Evolutionary conservation across 225 moss, liverwort and hornwort species (phyloP), one percentile per base, ranked within the genome.

Genomic region (Polytrichum commune): DNA sequence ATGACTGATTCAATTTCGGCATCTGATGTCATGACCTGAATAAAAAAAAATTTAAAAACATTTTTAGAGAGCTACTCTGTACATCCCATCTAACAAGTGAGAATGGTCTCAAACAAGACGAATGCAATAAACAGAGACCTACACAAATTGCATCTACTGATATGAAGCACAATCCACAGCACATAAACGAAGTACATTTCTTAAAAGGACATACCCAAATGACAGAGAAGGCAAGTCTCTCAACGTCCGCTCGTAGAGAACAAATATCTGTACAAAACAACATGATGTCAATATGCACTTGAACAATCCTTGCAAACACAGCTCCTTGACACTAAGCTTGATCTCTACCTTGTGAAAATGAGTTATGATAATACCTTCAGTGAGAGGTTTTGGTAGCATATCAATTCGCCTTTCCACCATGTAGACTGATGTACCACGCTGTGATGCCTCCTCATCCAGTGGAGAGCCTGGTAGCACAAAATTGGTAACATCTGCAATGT

Each of bases 401-500:
- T 98, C 94, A 79, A 98, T 98, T 69, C 98, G 95, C 33, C 98
- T 88, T 83, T 98, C 98, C 68, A 98, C 98, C 82, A 98, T 79
- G 77, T 98, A 98, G 9, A 95, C 94, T 19, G 98, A 98, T 73
- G 98, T 98, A 79, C 98, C 98, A 76, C 98, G 86, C 58, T 90
- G 84, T 79, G 95, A 91, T 66, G 95, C 98, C 79, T 98, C 98
- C 68, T 93, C 90, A 62, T 98, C 95, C 46, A 98, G 74, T 66
- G 98, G 83, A 65, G 93, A 91, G 73, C 90, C 87, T 67, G 98
- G 98, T 55, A 80, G 85, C 71, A 98, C 95, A 81, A 98, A 98
- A 79, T 93, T 98, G 66, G 98, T 98, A n/a, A 98, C 98, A 73
- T 98, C 98, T 72, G 98, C 98, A 78, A 98, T 98, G 68, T 98